Conservation (phyloP, 768 basidiomycete genomes). For the Pleurotus djamor region DNA sequence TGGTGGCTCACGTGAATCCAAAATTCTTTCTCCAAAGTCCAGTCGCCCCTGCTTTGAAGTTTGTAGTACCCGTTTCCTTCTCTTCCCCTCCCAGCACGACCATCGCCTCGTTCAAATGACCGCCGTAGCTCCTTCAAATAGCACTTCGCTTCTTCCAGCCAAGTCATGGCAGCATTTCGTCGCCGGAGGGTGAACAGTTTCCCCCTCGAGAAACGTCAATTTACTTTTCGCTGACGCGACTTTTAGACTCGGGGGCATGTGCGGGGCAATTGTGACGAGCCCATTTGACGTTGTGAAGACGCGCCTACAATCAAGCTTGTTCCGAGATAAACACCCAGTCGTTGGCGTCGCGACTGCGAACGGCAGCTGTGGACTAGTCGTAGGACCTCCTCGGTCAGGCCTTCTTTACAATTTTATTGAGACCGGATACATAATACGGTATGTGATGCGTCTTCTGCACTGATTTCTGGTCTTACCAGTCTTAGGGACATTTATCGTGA, state of each 20-base stretch:
- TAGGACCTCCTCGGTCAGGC: conserved; percentile 42
- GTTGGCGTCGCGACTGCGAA: conserved; percentile 36
- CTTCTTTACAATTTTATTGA: conserved; percentile 93
- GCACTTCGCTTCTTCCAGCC: conserved; percentile 48
- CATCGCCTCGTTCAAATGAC: too few species aligned
- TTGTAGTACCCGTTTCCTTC: too few species aligned
- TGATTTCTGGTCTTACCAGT: not conserved
- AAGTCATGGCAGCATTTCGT: conserved; percentile 86
- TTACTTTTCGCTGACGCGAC: conserved; percentile 4
- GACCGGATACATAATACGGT: conserved; percentile 89
- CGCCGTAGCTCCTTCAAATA: conserved; percentile 11
- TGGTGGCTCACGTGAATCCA: too few species aligned
- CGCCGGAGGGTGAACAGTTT: conserved; percentile 68
- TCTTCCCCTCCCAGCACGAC: too few species aligned
- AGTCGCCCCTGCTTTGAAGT: too few species aligned
- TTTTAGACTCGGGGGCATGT: conserved; percentile 90
- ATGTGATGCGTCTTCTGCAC: conserved; percentile 15
- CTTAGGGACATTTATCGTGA: conserved; percentile 83
- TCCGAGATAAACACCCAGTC: conserved; percentile 40
- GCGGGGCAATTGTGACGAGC: conserved; percentile 93
- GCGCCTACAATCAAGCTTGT: conserved; percentile 89
- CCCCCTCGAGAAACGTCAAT: not conserved
- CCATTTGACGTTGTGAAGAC: conserved; percentile 99
- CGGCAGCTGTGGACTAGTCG: conserved; percentile 32
- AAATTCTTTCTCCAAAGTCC: too few species aligned